Evolutionary conservation across 2,329 filamentous ascomycete species (phyloP).

Genomic region (Neonectria hederae): DNA sequence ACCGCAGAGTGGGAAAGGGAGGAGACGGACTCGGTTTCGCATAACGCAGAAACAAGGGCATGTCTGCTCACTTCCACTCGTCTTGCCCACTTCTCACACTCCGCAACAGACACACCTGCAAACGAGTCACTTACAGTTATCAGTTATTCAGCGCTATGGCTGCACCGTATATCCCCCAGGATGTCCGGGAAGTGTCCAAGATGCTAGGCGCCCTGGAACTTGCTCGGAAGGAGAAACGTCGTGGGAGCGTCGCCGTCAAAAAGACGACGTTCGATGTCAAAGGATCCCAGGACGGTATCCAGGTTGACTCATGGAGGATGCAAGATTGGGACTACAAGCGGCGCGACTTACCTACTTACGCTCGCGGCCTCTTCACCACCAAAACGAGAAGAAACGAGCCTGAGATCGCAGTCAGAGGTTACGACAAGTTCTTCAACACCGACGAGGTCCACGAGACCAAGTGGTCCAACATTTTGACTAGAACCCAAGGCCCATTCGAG

Average conservation of each 20-base stretch:
- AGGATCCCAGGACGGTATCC: conserved; percentile 68
- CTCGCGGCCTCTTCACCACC: conserved; percentile 93
- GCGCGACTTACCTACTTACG: conserved; percentile 85
- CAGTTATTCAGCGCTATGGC: conserved; percentile 38
- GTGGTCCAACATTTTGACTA: conserved; percentile 79
- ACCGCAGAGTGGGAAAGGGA: neutral
- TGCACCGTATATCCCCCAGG: conserved; percentile 73
- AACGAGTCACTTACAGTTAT: neutral
- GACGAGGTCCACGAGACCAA: conserved; percentile 82
- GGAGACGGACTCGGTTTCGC: neutral
- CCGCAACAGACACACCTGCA: conserved; percentile 5
- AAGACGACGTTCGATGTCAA: conserved; percentile 80
- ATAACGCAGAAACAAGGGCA: neutral
- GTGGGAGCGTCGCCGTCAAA: conserved; percentile 75
- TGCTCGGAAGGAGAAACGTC: conserved; percentile 63
- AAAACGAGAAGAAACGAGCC: conserved; percentile 68
- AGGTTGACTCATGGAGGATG: conserved; percentile 91
- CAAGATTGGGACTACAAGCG: conserved; percentile 97
- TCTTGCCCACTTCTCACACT: conserved; percentile 11
- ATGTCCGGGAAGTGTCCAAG: conserved; percentile 71
- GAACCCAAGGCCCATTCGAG: conserved; percentile 90
- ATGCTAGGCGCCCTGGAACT: conserved; percentile 73
- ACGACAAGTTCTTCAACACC: conserved; percentile 99
- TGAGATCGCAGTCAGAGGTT: conserved; percentile 88
- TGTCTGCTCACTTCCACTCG: neutral